phyloP scores from a whole-genome alignment of 2,329 filamentous ascomycete species.

The Alternaria gansuensis region DNA sequence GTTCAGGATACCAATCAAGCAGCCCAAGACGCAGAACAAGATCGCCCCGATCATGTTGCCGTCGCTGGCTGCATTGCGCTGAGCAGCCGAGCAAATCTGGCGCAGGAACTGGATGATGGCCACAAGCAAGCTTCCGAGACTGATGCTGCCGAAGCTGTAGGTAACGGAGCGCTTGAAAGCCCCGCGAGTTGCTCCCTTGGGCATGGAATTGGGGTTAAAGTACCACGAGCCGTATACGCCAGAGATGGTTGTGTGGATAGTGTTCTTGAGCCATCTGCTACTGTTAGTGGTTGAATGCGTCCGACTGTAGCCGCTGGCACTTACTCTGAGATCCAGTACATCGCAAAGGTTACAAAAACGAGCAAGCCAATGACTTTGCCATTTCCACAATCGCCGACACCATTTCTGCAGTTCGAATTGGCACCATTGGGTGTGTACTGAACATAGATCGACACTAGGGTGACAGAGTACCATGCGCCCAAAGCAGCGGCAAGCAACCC shows the following conservation, averaged over 20 bases:
- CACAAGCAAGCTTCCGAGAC: conserved; percentile 83
- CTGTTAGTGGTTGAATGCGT: conserved; percentile 59
- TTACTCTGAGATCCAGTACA: conserved; percentile 88
- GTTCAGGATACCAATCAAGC: conserved; percentile 78
- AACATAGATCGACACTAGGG: conserved; percentile 84
- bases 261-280: conserved; percentile 80
- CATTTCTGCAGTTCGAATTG: conserved; percentile 64
- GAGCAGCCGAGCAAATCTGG: conserved; percentile 82
- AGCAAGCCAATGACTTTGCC: conserved; percentile 84
- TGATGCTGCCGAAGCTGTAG: conserved; percentile 92
- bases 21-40: conserved; percentile 78
- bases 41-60: conserved; percentile 74
- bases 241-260: conserved; percentile 85
- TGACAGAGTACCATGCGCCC: conserved; percentile 85
- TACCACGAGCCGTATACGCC: conserved; percentile 96
- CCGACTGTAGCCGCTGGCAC: conserved; percentile 15
- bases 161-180: conserved; percentile 83
- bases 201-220: conserved; percentile 75
- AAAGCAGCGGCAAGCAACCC: conserved; percentile 79
- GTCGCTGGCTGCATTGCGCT: conserved; percentile 68
- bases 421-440: conserved; percentile 73
- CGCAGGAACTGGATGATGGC: conserved; percentile 87
- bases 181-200: conserved; percentile 81
- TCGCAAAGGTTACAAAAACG: conserved; percentile 87
- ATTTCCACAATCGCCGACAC: conserved; percentile 71